Percentiles rank a stretch among this genome's conserved stretches.
Evolutionary conservation across 495 filamentous ascomycete genomes (phyloP).

Genomic region (Thermothielavioides terrestris): DNA sequence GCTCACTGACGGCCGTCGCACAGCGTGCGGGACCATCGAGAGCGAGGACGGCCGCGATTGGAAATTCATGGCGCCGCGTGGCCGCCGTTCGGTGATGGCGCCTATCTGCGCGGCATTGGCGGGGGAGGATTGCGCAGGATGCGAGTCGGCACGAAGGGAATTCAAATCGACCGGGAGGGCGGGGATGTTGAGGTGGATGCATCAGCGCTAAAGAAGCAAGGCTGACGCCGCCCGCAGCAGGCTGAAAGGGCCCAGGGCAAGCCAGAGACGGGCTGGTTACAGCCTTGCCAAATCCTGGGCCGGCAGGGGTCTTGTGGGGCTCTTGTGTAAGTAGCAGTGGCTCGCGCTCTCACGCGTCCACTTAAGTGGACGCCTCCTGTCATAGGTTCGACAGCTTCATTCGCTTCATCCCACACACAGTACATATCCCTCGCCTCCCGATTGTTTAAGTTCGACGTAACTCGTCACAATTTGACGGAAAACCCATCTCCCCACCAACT

Average conservation of each 20-base stretch:
- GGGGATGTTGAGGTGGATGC: too few species aligned
- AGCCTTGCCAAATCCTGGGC: not conserved
- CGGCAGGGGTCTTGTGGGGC: not conserved
- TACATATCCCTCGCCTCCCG: too few species aligned
- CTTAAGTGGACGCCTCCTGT: not conserved
- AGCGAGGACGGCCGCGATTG: conserved; percentile 44
- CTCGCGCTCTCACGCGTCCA: conserved; percentile 8
- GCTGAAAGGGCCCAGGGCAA: not conserved
- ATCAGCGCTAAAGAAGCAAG: not conserved
- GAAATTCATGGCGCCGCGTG: conserved; percentile 25
- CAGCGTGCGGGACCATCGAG: conserved; percentile 33
- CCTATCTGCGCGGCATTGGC: conserved; percentile 18
- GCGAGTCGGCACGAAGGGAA: not conserved
- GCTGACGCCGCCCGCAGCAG: conserved; percentile 4
- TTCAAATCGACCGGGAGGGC: not conserved
- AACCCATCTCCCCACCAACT: not conserved
- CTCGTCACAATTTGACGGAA: not conserved
- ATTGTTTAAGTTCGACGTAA: not conserved
- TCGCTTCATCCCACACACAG: too few species aligned
- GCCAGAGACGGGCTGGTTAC: not conserved
- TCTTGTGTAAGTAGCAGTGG: too few species aligned
- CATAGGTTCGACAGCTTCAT: too few species aligned
- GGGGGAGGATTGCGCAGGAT: not conserved
- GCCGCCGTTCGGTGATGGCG: conserved; percentile 15
- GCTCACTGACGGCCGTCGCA: conserved; percentile 53